Percentiles rank a stretch among this genome's conserved stretches.
Evolutionary conservation across 2,329 filamentous ascomycete species (phyloP).

Genomic region (Aspergillus glaucus): DNA sequence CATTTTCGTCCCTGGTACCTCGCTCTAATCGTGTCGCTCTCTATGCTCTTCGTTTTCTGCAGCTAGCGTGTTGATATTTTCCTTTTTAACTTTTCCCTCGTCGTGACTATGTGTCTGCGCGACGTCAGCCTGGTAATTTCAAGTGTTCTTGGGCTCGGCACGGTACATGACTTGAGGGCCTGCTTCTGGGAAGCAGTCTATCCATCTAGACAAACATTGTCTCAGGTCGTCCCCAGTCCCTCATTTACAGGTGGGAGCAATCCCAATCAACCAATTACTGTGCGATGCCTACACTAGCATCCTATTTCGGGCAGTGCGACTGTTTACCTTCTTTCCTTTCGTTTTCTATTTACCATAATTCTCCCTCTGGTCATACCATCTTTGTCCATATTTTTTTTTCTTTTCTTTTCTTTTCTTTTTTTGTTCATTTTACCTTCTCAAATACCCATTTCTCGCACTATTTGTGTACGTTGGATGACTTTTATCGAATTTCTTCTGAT

Average conservation of each 20-base stretch:
- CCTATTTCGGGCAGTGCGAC: not conserved
- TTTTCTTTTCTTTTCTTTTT: constrained; percentile 3
- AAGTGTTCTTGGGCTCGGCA: not conserved
- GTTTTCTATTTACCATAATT: not conserved
- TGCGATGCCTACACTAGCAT: not conserved
- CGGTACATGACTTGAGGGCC: not conserved
- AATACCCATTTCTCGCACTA: constrained; percentile 30
- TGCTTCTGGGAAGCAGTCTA: not conserved
- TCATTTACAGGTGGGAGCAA: not conserved
- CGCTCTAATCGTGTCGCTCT: constrained; percentile 24
- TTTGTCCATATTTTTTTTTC: constrained; percentile 10
- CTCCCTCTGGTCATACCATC: constrained; percentile 15
- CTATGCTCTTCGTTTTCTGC: not conserved
- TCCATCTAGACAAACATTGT: not conserved
- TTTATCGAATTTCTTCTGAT: constrained; percentile 14
- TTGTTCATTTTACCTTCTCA: constrained; percentile 16
- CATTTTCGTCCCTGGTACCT: constrained; percentile 82
- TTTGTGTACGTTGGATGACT: constrained; percentile 24
- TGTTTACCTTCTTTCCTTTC: not conserved
- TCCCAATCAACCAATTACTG: not conserved
- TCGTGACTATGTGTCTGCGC: not conserved
- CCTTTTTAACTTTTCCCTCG: not conserved
- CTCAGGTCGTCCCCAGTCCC: not conserved
- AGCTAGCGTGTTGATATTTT: not conserved
- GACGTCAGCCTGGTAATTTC: not conserved